Evolutionary conservation across 129 eudicot genomes (phyloP).

Genomic region (Pulicaria dysenterica): DNA sequence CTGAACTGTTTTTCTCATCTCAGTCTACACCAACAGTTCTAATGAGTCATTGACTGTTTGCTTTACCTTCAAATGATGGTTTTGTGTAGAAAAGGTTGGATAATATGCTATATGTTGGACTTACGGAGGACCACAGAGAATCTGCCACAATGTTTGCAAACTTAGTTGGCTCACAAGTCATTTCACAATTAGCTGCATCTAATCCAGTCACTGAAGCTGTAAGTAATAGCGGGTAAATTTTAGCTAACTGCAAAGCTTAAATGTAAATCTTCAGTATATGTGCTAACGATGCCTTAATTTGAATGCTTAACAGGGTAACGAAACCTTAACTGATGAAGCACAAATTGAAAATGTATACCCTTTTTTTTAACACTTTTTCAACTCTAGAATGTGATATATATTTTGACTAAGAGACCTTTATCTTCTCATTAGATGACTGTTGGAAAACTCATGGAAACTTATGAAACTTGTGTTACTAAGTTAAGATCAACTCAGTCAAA

Average conservation of each 20-base stretch:
- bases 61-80: conserved; percentile 36
- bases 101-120: conserved; percentile 91
- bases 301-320: conserved; percentile 53
- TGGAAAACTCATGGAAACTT: conserved; percentile 53
- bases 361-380: conserved; percentile 19
- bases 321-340: conserved; percentile 33
- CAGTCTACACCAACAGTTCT: neutral
- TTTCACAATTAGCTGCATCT: conserved; percentile 56
- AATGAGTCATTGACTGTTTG: conserved; percentile 13
- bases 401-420: conserved; percentile 19
- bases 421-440: conserved; percentile 47
- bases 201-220: conserved; percentile 34
- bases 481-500: conserved; percentile 66
- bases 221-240: conserved; percentile 35
- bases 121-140: conserved; percentile 84
- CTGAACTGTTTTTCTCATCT: no score
- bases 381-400: conserved; percentile 7
- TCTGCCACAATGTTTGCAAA: conserved; percentile 86
- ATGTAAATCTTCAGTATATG: neutral
- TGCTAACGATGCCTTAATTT: conserved; percentile 26
- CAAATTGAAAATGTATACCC: conserved; percentile 45
- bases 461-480: conserved; percentile 63
- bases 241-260: neutral
- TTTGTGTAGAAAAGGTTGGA: conserved; percentile 89
- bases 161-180: conserved; percentile 88